These are phyloP conservation scores for Botryotinia globosa DNA, from an alignment of 2,329 filamentous ascomycete genomes.

Conservation along the genomic window DNA sequence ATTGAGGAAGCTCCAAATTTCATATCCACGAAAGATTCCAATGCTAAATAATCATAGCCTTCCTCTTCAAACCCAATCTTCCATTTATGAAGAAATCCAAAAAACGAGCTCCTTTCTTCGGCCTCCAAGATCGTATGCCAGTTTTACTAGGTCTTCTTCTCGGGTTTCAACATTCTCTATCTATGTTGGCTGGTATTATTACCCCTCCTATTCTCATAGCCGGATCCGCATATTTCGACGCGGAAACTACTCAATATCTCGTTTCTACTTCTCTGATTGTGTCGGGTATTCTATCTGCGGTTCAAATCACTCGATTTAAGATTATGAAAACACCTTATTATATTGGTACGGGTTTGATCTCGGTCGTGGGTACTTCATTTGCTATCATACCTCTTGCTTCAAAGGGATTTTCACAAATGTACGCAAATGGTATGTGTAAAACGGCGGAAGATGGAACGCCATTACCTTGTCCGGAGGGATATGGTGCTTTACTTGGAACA, in stretches of 20 bases:
- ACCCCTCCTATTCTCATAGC: slow-evolving; percentile 74
- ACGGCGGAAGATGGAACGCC: slow-evolving; percentile 55
- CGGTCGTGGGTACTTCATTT: slow-evolving; percentile 77
- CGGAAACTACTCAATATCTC: slow-evolving; percentile 65
- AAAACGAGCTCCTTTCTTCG: slow-evolving; percentile 73
- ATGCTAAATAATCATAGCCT: slow-evolving; percentile 40
- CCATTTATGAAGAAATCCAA: slow-evolving; percentile 71
- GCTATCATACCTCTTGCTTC: slow-evolving; percentile 71
- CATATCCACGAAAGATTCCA: slow-evolving; percentile 12
- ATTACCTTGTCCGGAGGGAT: slow-evolving; percentile 72
- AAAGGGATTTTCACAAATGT: slow-evolving; percentile 75
- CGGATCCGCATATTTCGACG: slow-evolving; percentile 53
- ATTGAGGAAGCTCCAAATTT: not conserved
- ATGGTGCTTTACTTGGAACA: slow-evolving; percentile 73
- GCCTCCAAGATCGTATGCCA: slow-evolving; percentile 76
- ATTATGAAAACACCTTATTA: slow-evolving; percentile 70
- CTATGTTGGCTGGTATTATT: slow-evolving; percentile 66
- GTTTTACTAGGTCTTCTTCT: slow-evolving; percentile 70
- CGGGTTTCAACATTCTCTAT: slow-evolving; percentile 72
- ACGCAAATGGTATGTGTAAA: slow-evolving; percentile 41
- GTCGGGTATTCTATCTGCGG: slow-evolving; percentile 67
- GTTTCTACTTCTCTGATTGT: slow-evolving; percentile 62
- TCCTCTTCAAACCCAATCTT: slow-evolving; percentile 72
- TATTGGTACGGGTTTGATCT: slow-evolving; percentile 75
- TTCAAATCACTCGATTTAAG: slow-evolving; percentile 77